phyloP scores from a whole-genome alignment of 2,329 filamentous ascomycete genomes.

The Fusarium concolor region DNA sequence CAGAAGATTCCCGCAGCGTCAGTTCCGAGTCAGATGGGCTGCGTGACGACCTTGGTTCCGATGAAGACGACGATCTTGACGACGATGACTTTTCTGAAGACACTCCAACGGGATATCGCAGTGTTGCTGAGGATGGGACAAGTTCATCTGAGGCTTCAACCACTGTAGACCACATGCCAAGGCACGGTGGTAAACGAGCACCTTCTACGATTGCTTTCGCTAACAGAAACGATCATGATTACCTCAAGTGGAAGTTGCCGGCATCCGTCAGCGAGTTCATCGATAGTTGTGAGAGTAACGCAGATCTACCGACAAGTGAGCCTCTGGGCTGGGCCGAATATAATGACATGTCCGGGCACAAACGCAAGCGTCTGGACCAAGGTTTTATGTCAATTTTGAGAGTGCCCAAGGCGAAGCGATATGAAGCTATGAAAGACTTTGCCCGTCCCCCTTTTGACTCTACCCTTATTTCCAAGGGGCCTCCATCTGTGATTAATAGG shows the following conservation, averaged over 20 bases:
- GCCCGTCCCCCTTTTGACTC: not conserved
- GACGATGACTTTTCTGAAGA: not conserved
- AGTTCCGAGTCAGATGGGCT: not conserved
- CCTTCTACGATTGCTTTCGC: not conserved
- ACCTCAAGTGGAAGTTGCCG: conserved; percentile 6
- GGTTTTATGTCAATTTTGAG: not conserved
- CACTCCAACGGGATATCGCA: not conserved
- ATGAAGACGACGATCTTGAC: not conserved
- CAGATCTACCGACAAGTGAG: not conserved
- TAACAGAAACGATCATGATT: not conserved
- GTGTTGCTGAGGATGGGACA: not conserved
- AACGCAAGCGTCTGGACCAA: conserved; percentile 12
- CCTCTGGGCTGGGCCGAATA: not conserved
- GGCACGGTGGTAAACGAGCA: not conserved
- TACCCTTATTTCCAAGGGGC: not conserved
- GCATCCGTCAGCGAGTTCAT: conserved; percentile 18
- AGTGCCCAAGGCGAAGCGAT: conserved; percentile 16
- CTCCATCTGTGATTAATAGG: not conserved
- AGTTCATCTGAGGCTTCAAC: conserved; percentile 10
- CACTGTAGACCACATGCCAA: conserved; percentile 11
- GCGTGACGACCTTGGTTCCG: not conserved
- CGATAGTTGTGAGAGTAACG: not conserved
- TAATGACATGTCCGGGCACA: not conserved
- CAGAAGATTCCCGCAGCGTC: not conserved
- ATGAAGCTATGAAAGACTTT: conserved; percentile 32